Evolutionary conservation across 192 early-diverging fungal species (phyloP), one percentile per base, ranked within the genome.

Genomic region (Coemansia sp.): DNA sequence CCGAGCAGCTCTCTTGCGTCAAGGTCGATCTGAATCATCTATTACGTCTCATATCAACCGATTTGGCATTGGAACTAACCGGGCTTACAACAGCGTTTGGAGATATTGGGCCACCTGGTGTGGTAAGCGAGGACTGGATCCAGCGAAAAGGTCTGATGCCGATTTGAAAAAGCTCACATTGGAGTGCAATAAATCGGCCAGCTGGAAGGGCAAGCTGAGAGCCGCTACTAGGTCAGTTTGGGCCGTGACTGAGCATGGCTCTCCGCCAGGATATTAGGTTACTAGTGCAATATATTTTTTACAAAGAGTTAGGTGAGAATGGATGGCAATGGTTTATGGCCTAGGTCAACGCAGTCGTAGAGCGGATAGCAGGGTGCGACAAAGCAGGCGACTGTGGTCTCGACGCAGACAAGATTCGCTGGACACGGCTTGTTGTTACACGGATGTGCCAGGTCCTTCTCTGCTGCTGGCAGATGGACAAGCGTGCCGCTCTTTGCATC

Each of bases 351-450:
- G 53, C 67, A 69, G 13, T 43, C 42, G 53, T 55, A 33, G 9
- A 43, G 45, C 39, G 67, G 67, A 28, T 63, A 63, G 40, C 67
- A 69, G 26, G 67, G 67, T 11, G 67, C 67, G 10, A 53, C 67
- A 24, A 69, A 63, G 53, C 67, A 69, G 24, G 46, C 48, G 2
- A 69, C 67, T 50, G 34, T 26, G 13, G 45, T 16, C 40, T 69
- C 60, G 7, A 69, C 36, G 7, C 67, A 69, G 11, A 58, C 20
- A 8, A 42, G 23, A 38, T 21, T 43, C 33, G 33, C 46, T 11
- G 39, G 33, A 21, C 67, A 69, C 7, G 67, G 60, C 2, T 69
- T 55, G 37, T 31, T 51, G 16, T 26, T 40, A 23, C 67, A 69
- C 2, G 67, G 67, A 33, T 69, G 50, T 5, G 16, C 39, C 9